phyloP scores from a whole-genome alignment of 257 asterid species.

The Solanum pimpinellifolium region DNA sequence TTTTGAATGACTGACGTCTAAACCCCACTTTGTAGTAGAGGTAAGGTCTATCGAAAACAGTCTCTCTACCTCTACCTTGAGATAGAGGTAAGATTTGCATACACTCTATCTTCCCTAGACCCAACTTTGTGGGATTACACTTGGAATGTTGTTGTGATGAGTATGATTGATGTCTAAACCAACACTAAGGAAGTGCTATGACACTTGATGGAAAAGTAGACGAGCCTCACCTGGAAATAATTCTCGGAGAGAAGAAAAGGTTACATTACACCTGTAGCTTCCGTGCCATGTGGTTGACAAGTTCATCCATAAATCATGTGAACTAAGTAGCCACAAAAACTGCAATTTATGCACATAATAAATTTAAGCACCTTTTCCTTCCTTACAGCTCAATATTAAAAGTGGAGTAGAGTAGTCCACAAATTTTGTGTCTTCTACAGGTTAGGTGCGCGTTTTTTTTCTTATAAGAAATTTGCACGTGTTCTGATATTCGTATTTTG shows the following conservation, averaged over 20 bases:
- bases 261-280: neutral
- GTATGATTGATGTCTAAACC: neutral
- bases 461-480: neutral
- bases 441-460: neutral
- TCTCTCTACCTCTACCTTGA: neutral
- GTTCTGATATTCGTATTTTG: neutral
- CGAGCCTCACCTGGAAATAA: neutral
- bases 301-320: neutral
- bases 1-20: neutral
- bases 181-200: neutral
- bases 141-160: no score
- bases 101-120: no score
- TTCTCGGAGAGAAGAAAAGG: neutral
- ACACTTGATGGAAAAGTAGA: neutral
- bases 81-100: no score
- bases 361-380: neutral
- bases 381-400: neutral
- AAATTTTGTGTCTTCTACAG: neutral
- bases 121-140: no score
- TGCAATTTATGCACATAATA: neutral
- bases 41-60: no score
- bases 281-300: neutral
- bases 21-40: neutral
- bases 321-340: neutral
- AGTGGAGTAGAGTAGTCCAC: neutral